Evolutionary conservation across 192 early-diverging fungal species (phyloP), one percentile per base, ranked within the genome.

Genomic region (Backusella morwellensis): DNA sequence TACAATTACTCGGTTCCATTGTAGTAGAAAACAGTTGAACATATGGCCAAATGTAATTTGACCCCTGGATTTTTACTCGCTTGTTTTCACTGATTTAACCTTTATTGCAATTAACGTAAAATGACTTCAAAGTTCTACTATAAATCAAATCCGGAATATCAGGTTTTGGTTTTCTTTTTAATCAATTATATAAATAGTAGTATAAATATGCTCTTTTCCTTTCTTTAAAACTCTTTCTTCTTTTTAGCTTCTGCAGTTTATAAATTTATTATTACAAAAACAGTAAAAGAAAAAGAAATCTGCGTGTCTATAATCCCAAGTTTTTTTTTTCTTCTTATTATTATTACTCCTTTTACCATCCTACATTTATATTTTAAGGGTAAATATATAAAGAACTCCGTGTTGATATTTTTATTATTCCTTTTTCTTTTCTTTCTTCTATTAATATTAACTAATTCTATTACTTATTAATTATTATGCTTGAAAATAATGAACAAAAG

Each of bases 401-500:
- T 11, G 12, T 26, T 32, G 6, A 0, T 38, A 38, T n/a, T 47
- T 34, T 35, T 34, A 32, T 26, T 72, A 8, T 44, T 32, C 52
- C 14, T 42, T 34, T 44, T 29, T 6, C 41, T 47, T 29, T 72
- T 42, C 14, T 47, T 72, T 44, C 41, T 32, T 23, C 6, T 72
- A 32, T 47, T 42, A 47, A 23, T 42, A 41, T 29, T 11, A 21
- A 23, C 54, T 23, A 59, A 59, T 59, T 41, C 32, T 71, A 21
- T 26, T 44, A 7, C 36, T 26, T 71, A 32, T 44, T 17, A 41
- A 71, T 23, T 68, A 54, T 59, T 68, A 54, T 59, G 47, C 35
- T 52, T 56, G 72, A 59, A 35, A 50, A 54, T 70, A n/a, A 14
- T 41, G 68, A 38, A 36, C 36, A 77, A 42, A 77, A 71, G 40